These are phyloP conservation scores for Phascolomyces articulosus DNA, from an alignment of 371 early-diverging fungal species.

Conservation along the genomic window DNA sequence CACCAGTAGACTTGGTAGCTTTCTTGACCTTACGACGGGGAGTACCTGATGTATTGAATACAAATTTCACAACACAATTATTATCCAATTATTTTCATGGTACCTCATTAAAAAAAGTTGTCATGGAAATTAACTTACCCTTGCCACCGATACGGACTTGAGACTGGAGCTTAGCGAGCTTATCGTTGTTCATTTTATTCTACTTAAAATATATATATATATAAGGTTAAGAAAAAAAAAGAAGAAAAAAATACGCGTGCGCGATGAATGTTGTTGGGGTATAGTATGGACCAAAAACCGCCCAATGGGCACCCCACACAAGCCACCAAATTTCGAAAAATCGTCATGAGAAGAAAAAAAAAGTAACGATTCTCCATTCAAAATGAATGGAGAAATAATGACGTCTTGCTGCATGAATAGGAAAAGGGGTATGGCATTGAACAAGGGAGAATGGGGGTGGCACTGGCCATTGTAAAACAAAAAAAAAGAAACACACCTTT, in stretches of 20 bases:
- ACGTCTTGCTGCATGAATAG: neutral
- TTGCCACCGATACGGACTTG: slow-evolving; percentile 95
- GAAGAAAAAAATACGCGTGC: neutral
- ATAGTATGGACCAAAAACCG: no score
- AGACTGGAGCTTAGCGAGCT: slow-evolving; percentile 92
- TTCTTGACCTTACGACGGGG: slow-evolving; percentile 93
- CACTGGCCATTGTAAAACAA: neutral
- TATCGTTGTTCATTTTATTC: slow-evolving; percentile 88
- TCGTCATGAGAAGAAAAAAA: neutral
- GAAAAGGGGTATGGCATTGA: neutral
- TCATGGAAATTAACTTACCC: slow-evolving; percentile 31
- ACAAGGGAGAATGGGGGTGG: neutral
- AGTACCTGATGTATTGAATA: slow-evolving; percentile 64
- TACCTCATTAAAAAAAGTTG: no score
- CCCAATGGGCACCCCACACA: no score
- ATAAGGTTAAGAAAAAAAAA: neutral
- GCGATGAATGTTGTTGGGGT: neutral
- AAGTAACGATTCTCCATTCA: no score
- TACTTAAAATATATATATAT: neutral
- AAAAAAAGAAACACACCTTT: neutral
- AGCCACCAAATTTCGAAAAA: neutral
- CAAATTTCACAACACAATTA: neutral
- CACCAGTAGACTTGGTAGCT: slow-evolving; percentile 33
- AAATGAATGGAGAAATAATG: neutral
- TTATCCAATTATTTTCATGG: no score